phyloP scores from a whole-genome alignment of 192 early-diverging fungal genomes.

The Linnemannia zychae region DNA sequence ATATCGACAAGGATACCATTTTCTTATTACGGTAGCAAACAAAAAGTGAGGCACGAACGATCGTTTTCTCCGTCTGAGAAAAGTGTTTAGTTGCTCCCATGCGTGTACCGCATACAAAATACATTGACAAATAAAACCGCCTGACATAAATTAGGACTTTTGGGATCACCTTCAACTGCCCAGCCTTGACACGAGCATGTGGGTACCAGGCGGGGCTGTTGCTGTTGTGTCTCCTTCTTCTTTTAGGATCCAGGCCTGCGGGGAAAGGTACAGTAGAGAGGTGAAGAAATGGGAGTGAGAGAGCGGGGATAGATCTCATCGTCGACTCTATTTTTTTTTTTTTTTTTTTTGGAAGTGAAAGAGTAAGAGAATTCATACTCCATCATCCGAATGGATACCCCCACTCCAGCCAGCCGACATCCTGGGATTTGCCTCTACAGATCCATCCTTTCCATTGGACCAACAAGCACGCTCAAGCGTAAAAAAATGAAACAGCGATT shows the following conservation, averaged over 20 bases:
- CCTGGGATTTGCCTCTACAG: background rate
- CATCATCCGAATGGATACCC: background rate
- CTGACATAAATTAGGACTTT: background rate
- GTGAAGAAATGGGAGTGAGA: background rate
- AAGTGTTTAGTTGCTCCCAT: too few species aligned
- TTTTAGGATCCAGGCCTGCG: constrained; percentile 1
- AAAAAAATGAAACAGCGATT: background rate
- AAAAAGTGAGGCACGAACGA: background rate
- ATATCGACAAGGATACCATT: background rate
- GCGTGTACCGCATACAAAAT: constrained; percentile 4
- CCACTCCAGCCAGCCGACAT: background rate
- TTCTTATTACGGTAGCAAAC: background rate
- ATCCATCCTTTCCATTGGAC: background rate
- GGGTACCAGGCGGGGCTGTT: background rate
- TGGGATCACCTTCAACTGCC: background rate
- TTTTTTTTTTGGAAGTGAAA: too few species aligned
- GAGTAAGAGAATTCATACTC: too few species aligned
- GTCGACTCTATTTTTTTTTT: background rate
- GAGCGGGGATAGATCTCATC: background rate
- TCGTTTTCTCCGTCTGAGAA: background rate
- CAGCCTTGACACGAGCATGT: background rate
- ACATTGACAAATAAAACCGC: background rate
- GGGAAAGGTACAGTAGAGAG: background rate
- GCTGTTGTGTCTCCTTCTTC: background rate
- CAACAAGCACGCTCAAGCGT: background rate